These are phyloP conservation scores for Metarhizium anisopliae DNA, from an alignment of 2,329 filamentous ascomycete genomes.

Conservation along the genomic window DNA sequence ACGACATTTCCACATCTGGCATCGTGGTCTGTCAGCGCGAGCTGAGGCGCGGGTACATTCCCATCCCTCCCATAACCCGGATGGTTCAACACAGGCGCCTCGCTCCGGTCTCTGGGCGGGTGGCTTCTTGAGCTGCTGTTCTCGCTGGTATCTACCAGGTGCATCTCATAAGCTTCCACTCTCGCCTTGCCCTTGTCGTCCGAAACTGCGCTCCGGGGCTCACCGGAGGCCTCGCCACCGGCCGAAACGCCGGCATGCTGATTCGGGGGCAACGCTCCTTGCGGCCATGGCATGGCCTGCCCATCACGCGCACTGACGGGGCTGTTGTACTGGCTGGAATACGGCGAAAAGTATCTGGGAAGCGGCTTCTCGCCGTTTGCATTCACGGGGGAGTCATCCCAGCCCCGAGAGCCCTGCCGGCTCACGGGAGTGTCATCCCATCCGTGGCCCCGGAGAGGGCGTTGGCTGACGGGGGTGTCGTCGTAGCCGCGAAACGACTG, in stretches of 20 bases:
- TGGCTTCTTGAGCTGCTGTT: slow-evolving; percentile 15
- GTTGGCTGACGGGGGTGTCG: too few relatives aligned
- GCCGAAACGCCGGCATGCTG: slow-evolving; percentile 12
- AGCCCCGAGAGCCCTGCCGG: slow-evolving; percentile 37
- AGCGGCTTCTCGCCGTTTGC: slow-evolving; percentile 29
- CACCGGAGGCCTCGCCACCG: background rate
- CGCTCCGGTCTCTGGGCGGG: slow-evolving; percentile 13
- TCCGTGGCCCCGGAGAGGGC: slow-evolving; percentile 4
- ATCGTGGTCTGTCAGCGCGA: slow-evolving; percentile 7
- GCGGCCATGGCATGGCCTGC: slow-evolving; percentile 27
- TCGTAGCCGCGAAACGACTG: background rate
- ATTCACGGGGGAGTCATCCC: slow-evolving; percentile 45
- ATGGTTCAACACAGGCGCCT: slow-evolving; percentile 35
- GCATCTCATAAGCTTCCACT: slow-evolving; percentile 39
- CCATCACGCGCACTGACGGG: slow-evolving; percentile 39
- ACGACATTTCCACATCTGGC: slow-evolving; percentile 2
- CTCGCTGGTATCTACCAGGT: slow-evolving; percentile 21
- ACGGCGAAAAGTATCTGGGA: slow-evolving; percentile 48
- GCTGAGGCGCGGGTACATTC: slow-evolving; percentile 15
- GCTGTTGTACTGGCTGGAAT: slow-evolving; percentile 50
- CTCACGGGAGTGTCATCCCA: slow-evolving; percentile 42
- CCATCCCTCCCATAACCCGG: slow-evolving; percentile 30
- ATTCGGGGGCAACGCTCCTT: slow-evolving; percentile 6
- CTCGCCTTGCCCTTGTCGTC: slow-evolving; percentile 33
- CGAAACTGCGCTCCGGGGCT: background rate